Percentiles rank a stretch among this genome's conserved stretches.
These are phyloP conservation scores for Fusarium cyanostomum DNA, from an alignment of 2,329 filamentous ascomycete species.

Conservation along the genomic window DNA sequence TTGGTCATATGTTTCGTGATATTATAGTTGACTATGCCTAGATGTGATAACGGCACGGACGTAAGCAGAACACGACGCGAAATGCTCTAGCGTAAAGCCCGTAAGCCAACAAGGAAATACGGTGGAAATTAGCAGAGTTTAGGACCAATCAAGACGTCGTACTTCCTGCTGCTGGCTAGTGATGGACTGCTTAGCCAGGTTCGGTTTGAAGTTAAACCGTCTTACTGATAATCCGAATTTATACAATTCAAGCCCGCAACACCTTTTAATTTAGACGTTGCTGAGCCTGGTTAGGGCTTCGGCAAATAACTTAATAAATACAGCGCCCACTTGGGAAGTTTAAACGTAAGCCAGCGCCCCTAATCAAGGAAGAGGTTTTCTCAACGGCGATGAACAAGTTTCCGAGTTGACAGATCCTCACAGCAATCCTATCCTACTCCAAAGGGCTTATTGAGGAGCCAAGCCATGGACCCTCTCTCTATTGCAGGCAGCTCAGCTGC, in stretches of 20 bases:
- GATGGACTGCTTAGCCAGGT: background rate
- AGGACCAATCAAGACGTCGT: background rate
- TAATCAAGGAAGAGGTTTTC: background rate
- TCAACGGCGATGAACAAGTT: background rate
- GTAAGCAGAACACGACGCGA: too few species aligned
- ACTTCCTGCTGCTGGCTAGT: background rate
- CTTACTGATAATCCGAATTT: background rate
- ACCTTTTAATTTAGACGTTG: background rate
- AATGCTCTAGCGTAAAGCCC: background rate
- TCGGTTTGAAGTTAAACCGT: background rate
- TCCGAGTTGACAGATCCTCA: too few species aligned
- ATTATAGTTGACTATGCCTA: too few species aligned
- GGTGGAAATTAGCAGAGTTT: background rate
- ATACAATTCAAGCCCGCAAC: background rate
- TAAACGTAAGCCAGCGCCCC: background rate
- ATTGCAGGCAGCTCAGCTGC: background rate
- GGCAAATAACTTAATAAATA: background rate
- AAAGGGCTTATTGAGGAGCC: background rate
- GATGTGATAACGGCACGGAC: too few species aligned
- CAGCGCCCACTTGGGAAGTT: background rate
- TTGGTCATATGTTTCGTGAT: too few species aligned
- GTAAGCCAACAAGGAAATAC: background rate
- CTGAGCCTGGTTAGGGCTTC: background rate
- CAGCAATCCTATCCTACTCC: too few species aligned
- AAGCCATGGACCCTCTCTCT: background rate